Percentiles rank a stretch among this genome's conserved stretches.
Conservation (phyloP, 1,284 basidiomycete genomes). For the Thelephora terrestris region DNA sequence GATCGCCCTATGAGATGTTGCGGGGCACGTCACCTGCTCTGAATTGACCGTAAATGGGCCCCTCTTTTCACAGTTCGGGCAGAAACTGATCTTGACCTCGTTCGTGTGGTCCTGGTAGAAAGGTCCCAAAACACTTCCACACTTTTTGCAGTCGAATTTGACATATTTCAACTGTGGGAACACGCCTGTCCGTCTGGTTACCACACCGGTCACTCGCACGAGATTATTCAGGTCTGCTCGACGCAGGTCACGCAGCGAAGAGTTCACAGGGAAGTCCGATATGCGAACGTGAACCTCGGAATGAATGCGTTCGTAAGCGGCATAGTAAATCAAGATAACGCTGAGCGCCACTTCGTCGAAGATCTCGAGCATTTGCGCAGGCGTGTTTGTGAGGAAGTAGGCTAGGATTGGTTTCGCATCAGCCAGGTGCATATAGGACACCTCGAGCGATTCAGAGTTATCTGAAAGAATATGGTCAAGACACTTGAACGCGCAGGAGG, state of each 20-base stretch:
- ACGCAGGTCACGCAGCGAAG: conserved; percentile 88
- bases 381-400: conserved; percentile 95
- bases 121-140: conserved; percentile 85
- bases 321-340: conserved; percentile 93
- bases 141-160: conserved; percentile 96
- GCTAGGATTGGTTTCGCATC: conserved; percentile 90
- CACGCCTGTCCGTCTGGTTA: conserved; percentile 91
- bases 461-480: conserved; percentile 34
- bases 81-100: conserved; percentile 93
- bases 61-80: conserved; percentile 86
- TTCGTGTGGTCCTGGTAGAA: conserved; percentile 96
- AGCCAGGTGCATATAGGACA: conserved; percentile 90
- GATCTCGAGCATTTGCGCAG: conserved; percentile 84
- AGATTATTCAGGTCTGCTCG: conserved; percentile 91
- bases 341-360: conserved; percentile 95
- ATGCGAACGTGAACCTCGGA: conserved; percentile 97
- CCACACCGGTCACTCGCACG: conserved; percentile 94
- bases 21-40: conserved; percentile 56
- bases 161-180: conserved; percentile 99
- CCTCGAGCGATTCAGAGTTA: conserved; percentile 95
- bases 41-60: conserved; percentile 97
- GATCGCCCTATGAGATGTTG: conserved; percentile 1
- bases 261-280: conserved; percentile 84
- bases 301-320: conserved; percentile 94
- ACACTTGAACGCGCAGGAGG: not conserved